A percentile compares a stretch with the other conserved stretches of the same genome.
Conservation (phyloP, 768 basidiomycete genomes). For the Termitomyces sp. region DNA sequence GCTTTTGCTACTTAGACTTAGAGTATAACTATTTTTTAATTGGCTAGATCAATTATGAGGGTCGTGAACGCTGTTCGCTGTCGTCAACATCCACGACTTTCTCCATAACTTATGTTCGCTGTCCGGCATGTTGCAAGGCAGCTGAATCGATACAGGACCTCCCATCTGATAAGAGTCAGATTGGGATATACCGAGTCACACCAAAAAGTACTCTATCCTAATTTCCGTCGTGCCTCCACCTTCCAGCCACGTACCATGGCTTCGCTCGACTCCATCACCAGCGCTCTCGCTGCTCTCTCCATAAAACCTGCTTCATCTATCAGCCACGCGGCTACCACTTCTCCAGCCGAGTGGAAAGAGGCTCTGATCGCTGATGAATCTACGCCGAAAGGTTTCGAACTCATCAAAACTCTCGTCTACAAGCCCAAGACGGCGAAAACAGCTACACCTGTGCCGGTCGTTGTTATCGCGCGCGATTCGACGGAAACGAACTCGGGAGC, state of each 20-base stretch:
- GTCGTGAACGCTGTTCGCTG: conserved; percentile 15
- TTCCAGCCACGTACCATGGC: conserved; percentile 22
- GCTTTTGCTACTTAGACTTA: not conserved
- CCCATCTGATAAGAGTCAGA: conserved; percentile 34
- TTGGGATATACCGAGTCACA: conserved; percentile 32
- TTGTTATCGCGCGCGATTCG: conserved; percentile 80
- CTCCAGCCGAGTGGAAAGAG: conserved; percentile 74
- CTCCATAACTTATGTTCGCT: conserved; percentile 24
- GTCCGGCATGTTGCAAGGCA: conserved; percentile 24
- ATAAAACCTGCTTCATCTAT: conserved; percentile 51
- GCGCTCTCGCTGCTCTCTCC: conserved; percentile 46
- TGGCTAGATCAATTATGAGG: conserved; percentile 17
- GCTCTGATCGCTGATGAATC: conserved; percentile 50
- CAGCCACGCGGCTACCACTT: conserved; percentile 57
- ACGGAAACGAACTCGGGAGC: conserved; percentile 79
- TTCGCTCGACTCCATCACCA: conserved; percentile 30
- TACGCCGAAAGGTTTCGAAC: conserved; percentile 57
- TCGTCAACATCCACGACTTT: conserved; percentile 7
- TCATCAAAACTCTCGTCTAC: conserved; percentile 88
- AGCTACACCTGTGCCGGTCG: conserved; percentile 76
- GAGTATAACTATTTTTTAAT: conserved; percentile 6
- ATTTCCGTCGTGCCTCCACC: conserved; percentile 11
- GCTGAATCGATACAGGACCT: conserved; percentile 24
- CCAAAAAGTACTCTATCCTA: conserved; percentile 18
- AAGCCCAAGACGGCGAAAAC: conserved; percentile 96